These are phyloP conservation scores for Xylaria sp. DNA, from an alignment of 2,329 filamentous ascomycete genomes.

Conservation along the genomic window DNA sequence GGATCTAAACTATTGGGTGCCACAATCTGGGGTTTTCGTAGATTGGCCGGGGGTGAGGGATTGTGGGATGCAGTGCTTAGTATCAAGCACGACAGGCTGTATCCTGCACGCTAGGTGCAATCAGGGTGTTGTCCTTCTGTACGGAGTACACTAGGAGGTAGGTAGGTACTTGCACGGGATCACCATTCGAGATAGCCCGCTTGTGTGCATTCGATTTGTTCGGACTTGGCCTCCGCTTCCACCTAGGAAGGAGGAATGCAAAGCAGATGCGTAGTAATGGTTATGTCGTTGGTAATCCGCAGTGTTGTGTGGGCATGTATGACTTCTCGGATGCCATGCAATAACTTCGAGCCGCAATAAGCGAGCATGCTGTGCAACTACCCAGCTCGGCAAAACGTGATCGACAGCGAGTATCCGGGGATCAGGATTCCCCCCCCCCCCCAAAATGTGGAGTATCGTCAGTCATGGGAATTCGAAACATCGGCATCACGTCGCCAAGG, in stretches of 20 bases:
- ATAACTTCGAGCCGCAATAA: constrained; percentile 21
- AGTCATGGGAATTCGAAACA: neutral
- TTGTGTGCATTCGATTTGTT: constrained; percentile 11
- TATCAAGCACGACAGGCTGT: constrained; percentile 1
- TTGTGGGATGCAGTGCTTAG: constrained; percentile 6
- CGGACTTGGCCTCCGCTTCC: constrained; percentile 13
- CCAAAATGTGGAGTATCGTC: neutral
- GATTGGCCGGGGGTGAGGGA: constrained; percentile 7
- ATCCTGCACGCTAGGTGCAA: constrained; percentile 5
- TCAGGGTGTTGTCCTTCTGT: too few relatives aligned
- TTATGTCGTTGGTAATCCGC: neutral
- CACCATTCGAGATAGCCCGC: neutral
- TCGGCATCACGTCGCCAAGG: constrained; percentile 4
- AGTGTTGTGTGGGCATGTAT: neutral
- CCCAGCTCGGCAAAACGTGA: constrained; percentile 13
- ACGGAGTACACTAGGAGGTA: too few relatives aligned
- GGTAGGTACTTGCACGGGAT: too few relatives aligned
- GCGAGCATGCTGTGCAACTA: constrained; percentile 19
- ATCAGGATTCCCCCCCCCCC: neutral
- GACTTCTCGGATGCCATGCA: constrained; percentile 14
- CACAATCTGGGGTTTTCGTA: constrained; percentile 1
- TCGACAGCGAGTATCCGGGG: constrained; percentile 5
- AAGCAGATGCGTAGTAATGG: neutral
- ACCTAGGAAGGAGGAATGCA: constrained; percentile 9
- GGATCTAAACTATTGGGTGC: neutral